Evolutionary conservation across 2,329 filamentous ascomycete genomes (phyloP), one percentile per base, ranked within the genome.

Genomic region (Xylaria sp.): DNA sequence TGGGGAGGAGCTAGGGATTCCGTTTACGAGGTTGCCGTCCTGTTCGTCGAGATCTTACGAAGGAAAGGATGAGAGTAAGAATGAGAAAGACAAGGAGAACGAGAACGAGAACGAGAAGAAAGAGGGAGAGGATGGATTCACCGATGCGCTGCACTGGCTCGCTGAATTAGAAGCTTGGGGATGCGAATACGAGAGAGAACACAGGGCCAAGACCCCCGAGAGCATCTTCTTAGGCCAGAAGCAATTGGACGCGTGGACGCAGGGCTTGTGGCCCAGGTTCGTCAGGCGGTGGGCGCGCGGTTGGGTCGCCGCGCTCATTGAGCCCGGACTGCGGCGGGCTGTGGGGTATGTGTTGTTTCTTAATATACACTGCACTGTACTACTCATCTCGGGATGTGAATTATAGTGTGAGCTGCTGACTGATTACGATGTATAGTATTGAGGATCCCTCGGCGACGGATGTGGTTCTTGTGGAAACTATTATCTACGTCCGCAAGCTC

Each of bases 61-160:
- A n/a, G n/a, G n/a, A n/a, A n/a, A n/a, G n/a, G n/a, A n/a, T n/a
- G n/a, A n/a, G n/a, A n/a, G n/a, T n/a, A n/a, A n/a, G n/a, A n/a
- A n/a, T n/a, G n/a, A n/a, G n/a, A n/a, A n/a, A n/a, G n/a, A n/a
- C n/a, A n/a, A n/a, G n/a, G n/a, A n/a, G n/a, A n/a, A n/a, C n/a
- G n/a, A n/a, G n/a, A n/a, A n/a, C n/a, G n/a, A n/a, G n/a, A n/a
- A n/a, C n/a, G n/a, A n/a, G n/a, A n/a, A n/a, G n/a, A n/a, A n/a
- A n/a, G n/a, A n/a, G 12, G 2, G n/a, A 9, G 2, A 31, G 28
- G 28, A 9, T 31, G 57, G 49, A 3, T 61, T 58, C 23, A 21
- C 33, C 2, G 55, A 68, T 21, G 55, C 61, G 14, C 49, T 68
- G 17, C 51, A 54, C 4, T 68, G 66, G 66, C 50, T 68, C 4